Base-by-base conservation (phyloP, 2,329 filamentous ascomycete genomes). In the Penicillium sclerotiorum region DNA sequence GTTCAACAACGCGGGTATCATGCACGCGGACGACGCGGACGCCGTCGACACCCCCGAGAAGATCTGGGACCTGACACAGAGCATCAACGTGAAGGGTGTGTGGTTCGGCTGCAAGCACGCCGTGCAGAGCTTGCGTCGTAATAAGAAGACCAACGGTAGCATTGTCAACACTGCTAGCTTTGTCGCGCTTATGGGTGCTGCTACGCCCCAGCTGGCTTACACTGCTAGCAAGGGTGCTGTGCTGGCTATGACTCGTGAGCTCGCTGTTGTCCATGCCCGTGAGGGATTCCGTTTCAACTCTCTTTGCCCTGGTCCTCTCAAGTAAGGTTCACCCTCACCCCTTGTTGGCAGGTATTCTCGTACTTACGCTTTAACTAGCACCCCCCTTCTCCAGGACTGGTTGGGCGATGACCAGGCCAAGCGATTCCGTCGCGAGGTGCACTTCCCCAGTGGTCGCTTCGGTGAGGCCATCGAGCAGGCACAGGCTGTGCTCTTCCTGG, bases 1-100 rank as follows among this genome's bases (percentile, higher is more conserved):
- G 64, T 96, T 96, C 85, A 96, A 96, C 84, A 96, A 96, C 71
- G 92, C 92, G 20, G 92, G 92, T 47, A 96, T 96, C 73, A 96
- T 96, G 92, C 92, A 96, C 76, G 86, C 84, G 40, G 80, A 87
- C 50, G 88, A 91, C 70, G 86, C 83, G 66, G 86, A 90, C 71
- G 90, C 92, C 41, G 77, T 95, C 69, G 83, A 87, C 69, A 96
- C 91, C 1, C 86, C 89, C 43, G 90, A 96, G 77, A 85, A 84
- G 63, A 92, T 96, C 77, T 96, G 92, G 92, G 90, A 96, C 65
- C 77, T 95, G 59, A 96, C 92, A 4, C 90, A 95, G 55, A 86
- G 84, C 70, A 95, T 96, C 79, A 96, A 96, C 73, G 92, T 96
- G 72, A 96, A 96, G 82, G 92, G 92, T 36, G 92, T 96, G n/a